These are phyloP conservation scores for Amylostereum chailletii DNA, from an alignment of 1,284 basidiomycete genomes.

Conservation along the genomic window DNA sequence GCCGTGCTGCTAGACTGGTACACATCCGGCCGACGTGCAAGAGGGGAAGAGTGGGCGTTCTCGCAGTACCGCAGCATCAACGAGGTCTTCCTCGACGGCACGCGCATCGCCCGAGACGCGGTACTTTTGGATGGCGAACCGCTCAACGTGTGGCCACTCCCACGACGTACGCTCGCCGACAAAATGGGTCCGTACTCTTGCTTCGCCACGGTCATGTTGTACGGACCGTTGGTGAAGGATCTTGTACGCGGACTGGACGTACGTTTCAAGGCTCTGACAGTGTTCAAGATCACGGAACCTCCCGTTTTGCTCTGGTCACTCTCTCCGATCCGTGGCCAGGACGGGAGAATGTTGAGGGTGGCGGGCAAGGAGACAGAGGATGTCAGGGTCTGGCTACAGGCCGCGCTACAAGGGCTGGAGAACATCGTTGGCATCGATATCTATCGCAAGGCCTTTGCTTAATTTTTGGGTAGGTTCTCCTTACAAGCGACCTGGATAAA, in stretches of 20 bases:
- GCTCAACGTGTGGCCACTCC: constrained; percentile 15
- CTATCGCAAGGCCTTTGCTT: constrained; percentile 54
- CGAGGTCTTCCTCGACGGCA: constrained; percentile 65
- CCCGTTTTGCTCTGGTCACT: constrained; percentile 74
- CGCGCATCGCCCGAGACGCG: constrained; percentile 66
- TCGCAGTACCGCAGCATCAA: constrained; percentile 79
- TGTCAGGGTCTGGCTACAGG: constrained; percentile 62
- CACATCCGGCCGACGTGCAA: constrained; percentile 73
- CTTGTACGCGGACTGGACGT: constrained; percentile 37
- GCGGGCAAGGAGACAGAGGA: constrained; percentile 67
- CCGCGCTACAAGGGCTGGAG: constrained; percentile 41
- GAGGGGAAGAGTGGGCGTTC: constrained; percentile 88
- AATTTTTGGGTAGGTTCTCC: constrained; percentile 6
- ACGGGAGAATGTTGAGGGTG: constrained; percentile 56
- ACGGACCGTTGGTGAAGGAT: constrained; percentile 47
- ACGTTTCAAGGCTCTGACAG: constrained; percentile 47
- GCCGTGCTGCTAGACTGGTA: constrained; percentile 83
- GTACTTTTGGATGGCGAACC: constrained; percentile 57
- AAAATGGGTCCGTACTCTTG: constrained; percentile 72
- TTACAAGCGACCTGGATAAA: too few species aligned
- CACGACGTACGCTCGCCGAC: constrained; percentile 43
- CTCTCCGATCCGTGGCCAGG: constrained; percentile 37
- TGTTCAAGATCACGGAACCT: constrained; percentile 49
- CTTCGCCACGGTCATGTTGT: constrained; percentile 76
- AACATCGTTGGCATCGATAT: constrained; percentile 52